Evolutionary conservation across 495 filamentous ascomycete species (phyloP), one percentile per base, ranked within the genome.

Genomic region (Xylaria longipes): DNA sequence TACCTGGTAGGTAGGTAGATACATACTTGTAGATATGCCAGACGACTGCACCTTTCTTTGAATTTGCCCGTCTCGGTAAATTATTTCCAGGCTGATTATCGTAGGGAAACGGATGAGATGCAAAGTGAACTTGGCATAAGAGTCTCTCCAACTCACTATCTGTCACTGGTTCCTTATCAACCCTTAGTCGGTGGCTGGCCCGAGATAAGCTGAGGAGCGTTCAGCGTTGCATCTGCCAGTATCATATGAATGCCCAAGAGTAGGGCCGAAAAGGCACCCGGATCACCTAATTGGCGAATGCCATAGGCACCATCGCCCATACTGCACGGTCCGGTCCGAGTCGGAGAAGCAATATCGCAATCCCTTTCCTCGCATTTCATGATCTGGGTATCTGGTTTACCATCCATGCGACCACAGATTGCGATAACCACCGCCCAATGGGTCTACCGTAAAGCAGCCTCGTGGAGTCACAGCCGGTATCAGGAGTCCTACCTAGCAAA

Each of bases 191-290:
- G 33, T 70, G 31, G 68, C 68, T 52, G 29, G 67, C 56, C 39
- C 5, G 22, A 39, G 45, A 27, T 39, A 46, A 70, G 68, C 68
- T 70, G 68, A 70, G 58, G 27, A 70, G 43, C 1, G n/a, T 62
- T 45, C 45, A 46, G 35, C 25, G 68, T 70, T 6, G 60, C 35
- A 70, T 56, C 29, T 31, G 22, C 52, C 27, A 20, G 43, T 56
- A 12, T 35, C 46, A 67, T 63, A 39, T 37, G 29, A 64, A 56
- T 56, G 68, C 68, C 46, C 58, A 70, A 56, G 20, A 64, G 46
- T 64, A 70, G 58, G 58, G 5, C 68, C 58, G 68, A 70, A 70
- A 63, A 52, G 58, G 27, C 31, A 65, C 17, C 15, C 57, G 31
- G 46, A 35, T 43, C 58, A 41, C 46, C 35, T 56, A 31, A 64